Base-by-base conservation (phyloP, 257 asterid species). In the Solanum tarapatanum region DNA sequence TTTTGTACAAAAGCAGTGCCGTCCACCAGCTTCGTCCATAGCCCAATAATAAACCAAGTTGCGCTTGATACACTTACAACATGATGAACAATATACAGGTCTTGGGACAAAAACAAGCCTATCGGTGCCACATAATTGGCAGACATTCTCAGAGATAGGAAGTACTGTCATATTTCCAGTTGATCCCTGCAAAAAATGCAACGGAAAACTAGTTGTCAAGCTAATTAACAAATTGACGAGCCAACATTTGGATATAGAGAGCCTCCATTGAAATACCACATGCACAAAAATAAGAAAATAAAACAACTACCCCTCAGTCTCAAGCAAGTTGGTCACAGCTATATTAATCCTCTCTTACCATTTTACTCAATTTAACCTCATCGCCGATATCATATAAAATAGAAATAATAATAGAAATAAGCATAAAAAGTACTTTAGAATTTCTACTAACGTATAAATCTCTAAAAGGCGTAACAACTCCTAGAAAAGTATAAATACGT, bases 71-170 rank as follows among this genome's bases (percentile, higher is more conserved):
- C 39, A 90, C 35, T 33, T 73, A 69, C 87, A 88, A 66, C 98
- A 95, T 33, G 45, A 84, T 73, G 94, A 66, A 84, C 98, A 95
- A 82, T 83, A 91, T 84, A 93, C 83, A 58, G 92, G 90, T 83
- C 91, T 87, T 69, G 93, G 90, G 87, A 90, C 83, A 87, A 93
- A 91, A 39, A 76, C 72, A 90, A 93, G 91, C 79, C 30, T 28
- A 64, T 88, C 91, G 84, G 32, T 66, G 72, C 74, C 87, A 89
- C 98, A 95, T 87, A 95, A 89, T 89, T 89, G 96, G 87, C 98
- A 94, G 12, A 91, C 89, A 87, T 90, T 91, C 87, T 89, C 88
- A 68, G 87, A 90, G 84, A 84, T 79, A 69, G 88, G 35, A 4
- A 72, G 89, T 13, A 11, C 86, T 41, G 41, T 30, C 35, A 80